Conservation (phyloP, 2,329 filamentous ascomycete species). For the Diaporthe velutina region DNA sequence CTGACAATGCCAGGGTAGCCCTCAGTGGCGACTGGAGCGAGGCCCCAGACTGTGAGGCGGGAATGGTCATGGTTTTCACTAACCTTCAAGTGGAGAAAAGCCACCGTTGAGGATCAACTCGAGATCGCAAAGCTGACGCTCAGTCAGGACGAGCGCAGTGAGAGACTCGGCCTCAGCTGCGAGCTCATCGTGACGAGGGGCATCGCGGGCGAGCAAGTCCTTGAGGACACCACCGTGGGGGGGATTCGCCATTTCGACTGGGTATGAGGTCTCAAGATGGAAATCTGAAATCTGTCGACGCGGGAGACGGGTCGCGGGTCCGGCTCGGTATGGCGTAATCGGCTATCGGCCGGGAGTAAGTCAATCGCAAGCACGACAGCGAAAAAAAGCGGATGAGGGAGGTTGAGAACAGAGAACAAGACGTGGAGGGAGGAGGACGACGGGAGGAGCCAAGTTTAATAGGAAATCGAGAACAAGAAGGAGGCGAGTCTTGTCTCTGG, state of each 20-base stretch:
- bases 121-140: constrained; percentile 97
- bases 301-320: constrained; percentile 29
- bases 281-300: constrained; percentile 18
- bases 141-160: constrained; percentile 85
- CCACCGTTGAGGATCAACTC: constrained; percentile 98
- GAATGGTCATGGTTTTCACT: constrained; percentile 49
- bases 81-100: constrained; percentile 97
- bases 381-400: constrained; percentile 11
- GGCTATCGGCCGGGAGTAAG: constrained; percentile 35
- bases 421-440: background rate
- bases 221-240: constrained; percentile 95
- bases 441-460: constrained; percentile 4
- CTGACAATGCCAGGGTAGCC: constrained; percentile 1
- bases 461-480: constrained; percentile 16
- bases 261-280: constrained; percentile 7
- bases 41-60: background rate
- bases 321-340: constrained; percentile 27
- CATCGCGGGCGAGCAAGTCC: constrained; percentile 96
- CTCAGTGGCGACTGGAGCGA: background rate
- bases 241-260: constrained; percentile 71
- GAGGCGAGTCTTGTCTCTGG: constrained; percentile 20
- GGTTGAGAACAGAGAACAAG: constrained; percentile 17
- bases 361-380: constrained; percentile 15
- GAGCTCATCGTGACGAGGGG: constrained; percentile 84
- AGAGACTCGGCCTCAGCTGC: constrained; percentile 86